These are phyloP conservation scores for Mortierella sp. DNA, from an alignment of 371 early-diverging fungal species.

Conservation along the genomic window DNA sequence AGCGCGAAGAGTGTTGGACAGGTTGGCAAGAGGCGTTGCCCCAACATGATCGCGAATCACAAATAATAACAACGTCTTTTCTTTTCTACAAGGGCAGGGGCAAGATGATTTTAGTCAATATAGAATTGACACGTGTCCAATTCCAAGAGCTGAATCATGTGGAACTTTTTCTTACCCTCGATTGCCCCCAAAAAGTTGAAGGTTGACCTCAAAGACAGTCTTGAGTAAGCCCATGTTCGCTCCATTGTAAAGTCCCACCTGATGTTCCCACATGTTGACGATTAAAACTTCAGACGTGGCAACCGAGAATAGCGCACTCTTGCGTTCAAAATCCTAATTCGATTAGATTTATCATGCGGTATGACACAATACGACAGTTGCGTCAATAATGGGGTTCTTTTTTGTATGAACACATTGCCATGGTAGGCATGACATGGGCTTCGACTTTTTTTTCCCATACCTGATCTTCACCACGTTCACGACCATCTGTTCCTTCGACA, in stretches of 20 bases:
- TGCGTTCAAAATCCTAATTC: constrained; percentile 94
- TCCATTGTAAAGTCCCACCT: constrained; percentile 98
- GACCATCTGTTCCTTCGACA: constrained; percentile 99
- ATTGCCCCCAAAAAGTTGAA: constrained; percentile 91
- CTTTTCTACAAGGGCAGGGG: constrained; percentile 57
- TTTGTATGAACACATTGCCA: background rate
- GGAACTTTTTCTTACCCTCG: constrained; percentile 56
- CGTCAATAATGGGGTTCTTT: background rate
- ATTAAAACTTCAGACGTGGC: constrained; percentile 96
- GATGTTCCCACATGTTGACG: constrained; percentile 98
- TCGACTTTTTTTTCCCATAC: constrained; percentile 36
- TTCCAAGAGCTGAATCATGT: no score
- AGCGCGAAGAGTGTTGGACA: constrained; percentile 80
- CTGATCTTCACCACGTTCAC: constrained; percentile 98
- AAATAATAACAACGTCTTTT: constrained; percentile 93
- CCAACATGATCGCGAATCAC: constrained; percentile 97
- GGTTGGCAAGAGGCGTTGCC: constrained; percentile 85
- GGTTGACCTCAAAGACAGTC: constrained; percentile 98
- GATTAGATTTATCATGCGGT: background rate
- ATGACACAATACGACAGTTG: constrained; percentile 1
- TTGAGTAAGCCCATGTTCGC: constrained; percentile 98
- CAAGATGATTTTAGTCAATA: background rate
- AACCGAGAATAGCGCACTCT: constrained; percentile 98
- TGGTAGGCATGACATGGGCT: no score
- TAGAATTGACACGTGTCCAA: constrained; percentile 3